These are phyloP conservation scores for Debaryomyces nepalensis DNA, from an alignment of 1,139 yeast genomes.

Conservation along the genomic window DNA sequence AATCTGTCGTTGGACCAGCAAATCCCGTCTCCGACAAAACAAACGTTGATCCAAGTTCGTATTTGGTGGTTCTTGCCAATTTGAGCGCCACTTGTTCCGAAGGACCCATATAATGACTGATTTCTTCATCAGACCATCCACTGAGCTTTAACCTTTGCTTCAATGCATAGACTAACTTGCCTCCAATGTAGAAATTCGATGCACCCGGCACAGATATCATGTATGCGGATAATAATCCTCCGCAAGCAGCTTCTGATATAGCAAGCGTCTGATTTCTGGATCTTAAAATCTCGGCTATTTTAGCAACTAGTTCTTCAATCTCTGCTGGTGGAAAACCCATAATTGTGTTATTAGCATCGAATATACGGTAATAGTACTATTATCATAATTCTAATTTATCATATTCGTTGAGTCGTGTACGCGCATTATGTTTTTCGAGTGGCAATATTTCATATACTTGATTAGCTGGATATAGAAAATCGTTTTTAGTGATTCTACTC, in stretches of 20 bases:
- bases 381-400: neutral
- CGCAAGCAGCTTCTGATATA: conserved; percentile 88
- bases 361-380: neutral
- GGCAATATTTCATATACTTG: conserved; percentile 6
- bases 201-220: conserved; percentile 86
- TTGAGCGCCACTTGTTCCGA: conserved; percentile 74
- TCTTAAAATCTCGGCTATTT: conserved; percentile 61
- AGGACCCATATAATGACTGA: conserved; percentile 77
- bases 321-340: conserved; percentile 68
- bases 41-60: conserved; percentile 82
- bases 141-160: conserved; percentile 72
- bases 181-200: conserved; percentile 80
- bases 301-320: conserved; percentile 51
- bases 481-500: neutral
- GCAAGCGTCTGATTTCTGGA: conserved; percentile 66
- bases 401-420: conserved; percentile 8
- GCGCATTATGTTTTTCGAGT: conserved; percentile 7
- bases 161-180: conserved; percentile 77
- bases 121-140: conserved; percentile 79
- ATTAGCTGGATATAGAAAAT: neutral
- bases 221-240: conserved; percentile 82
- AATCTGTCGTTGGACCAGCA: conserved; percentile 73
- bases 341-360: neutral
- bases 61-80: conserved; percentile 75
- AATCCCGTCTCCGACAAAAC: conserved; percentile 86